These are phyloP conservation scores for Tanacetum coccineum DNA, from an alignment of 129 eudicot species.

Conservation along the genomic window DNA sequence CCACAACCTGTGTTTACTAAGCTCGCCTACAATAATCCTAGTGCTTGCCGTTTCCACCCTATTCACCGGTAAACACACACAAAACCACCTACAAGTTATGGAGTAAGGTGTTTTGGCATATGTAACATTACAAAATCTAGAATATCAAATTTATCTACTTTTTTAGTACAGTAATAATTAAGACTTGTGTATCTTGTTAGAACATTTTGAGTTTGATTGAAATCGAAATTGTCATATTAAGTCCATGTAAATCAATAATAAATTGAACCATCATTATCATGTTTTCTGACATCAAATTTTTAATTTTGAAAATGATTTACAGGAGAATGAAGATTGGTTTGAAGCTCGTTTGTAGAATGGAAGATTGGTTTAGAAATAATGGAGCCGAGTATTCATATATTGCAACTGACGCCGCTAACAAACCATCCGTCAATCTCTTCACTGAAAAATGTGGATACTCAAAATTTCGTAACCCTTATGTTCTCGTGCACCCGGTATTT, in stretches of 20 bases:
- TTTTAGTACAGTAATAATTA: too few relatives aligned
- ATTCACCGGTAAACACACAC: slow-evolving; percentile 51
- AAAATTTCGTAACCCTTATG: slow-evolving; percentile 83
- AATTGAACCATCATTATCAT: background rate
- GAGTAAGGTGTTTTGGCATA: too few relatives aligned
- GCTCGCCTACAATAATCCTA: slow-evolving; percentile 71
- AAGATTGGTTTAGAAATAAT: slow-evolving; percentile 79
- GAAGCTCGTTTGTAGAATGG: slow-evolving; percentile 57
- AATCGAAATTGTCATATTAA: background rate
- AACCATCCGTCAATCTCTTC: slow-evolving; percentile 71
- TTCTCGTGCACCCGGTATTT: slow-evolving; percentile 90
- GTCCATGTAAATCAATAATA: too few relatives aligned
- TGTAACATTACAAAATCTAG: too few relatives aligned
- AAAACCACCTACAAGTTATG: too few relatives aligned
- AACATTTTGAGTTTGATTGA: background rate
- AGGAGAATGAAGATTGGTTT: slow-evolving; percentile 87
- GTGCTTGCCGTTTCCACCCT: slow-evolving; percentile 89
- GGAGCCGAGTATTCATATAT: slow-evolving; percentile 90
- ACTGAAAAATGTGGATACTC: slow-evolving; percentile 78
- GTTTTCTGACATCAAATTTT: background rate
- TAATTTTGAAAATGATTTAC: background rate
- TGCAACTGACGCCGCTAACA: slow-evolving; percentile 82
- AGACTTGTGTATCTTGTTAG: too few relatives aligned
- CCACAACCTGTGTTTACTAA: slow-evolving; percentile 64
- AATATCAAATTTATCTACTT: too few relatives aligned